Evolutionary conservation across 352 stramenopile species (phyloP), one percentile per base, ranked within the genome.

Genomic region (Phytophthora agathidicida): DNA sequence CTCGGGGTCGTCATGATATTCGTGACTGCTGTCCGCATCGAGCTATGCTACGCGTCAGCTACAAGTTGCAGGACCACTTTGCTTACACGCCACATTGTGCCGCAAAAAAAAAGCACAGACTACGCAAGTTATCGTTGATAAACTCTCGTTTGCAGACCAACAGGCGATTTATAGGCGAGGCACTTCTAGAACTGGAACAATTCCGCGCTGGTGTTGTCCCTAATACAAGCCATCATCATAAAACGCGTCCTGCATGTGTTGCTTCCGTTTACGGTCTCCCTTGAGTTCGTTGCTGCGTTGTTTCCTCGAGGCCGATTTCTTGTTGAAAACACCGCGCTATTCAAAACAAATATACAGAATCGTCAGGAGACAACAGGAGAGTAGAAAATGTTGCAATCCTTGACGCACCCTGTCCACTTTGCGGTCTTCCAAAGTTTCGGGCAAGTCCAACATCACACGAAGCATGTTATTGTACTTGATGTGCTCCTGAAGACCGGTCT

Each of bases 381-480:
- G n/a, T n/a, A 43, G 20, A 50, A 37, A 5, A 23, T 28, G 17
- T 32, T 26, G 7, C 8, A 56, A 33, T 3, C 35, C 31, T 19
- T 16, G 7, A 43, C 78, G n/a, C 59, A 94, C 84, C 45, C 83
- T 56, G 39, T 93, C 85, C 31, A 90, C 73, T 43, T 77, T 84
- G 22, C 65, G 71, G 41, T 93, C 82, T 62, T 94, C 87, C 16
- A 92, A 50, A 23, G 73, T 90, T 14, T 93, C 83, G 1, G 85
- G 85, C 33, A 96, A 58, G 44, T 93, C 83, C 26, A 96, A 51
- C 36, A 96, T 71, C 27, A 71, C 49, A 3, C 87, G 85, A 20
- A 94, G 68, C n/a, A 79, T 70, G 53, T 93, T 94, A 65, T 96
- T 96, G 68, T 89, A 94, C 68, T 94, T 94, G 58, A 96, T 87